Evolutionary conservation across 2,329 filamentous ascomycete species (phyloP).

Genomic region (Pestalotiopsis sp.): DNA sequence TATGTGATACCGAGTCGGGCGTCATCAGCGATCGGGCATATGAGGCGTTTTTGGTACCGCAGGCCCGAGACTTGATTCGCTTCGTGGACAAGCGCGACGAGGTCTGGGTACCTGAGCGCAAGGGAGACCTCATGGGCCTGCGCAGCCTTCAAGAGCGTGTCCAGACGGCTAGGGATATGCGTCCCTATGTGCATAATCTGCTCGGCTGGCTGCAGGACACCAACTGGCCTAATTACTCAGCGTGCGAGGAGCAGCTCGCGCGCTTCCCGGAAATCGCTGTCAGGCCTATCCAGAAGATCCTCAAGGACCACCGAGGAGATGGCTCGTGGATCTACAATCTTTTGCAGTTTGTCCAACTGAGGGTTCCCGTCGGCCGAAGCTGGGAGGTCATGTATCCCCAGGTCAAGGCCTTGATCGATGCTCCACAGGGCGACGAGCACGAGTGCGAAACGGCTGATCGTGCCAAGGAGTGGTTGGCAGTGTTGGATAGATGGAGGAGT

Average conservation of each 20-base stretch:
- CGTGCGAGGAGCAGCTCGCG: background rate
- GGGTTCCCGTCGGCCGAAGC: background rate
- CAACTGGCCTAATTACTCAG: background rate
- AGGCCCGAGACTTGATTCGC: background rate
- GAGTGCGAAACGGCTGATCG: background rate
- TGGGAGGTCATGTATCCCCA: slow-evolving; percentile 2
- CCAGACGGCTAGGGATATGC: background rate
- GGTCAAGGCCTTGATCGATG: background rate
- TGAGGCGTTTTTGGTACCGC: background rate
- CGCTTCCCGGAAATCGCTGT: background rate
- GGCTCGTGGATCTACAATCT: background rate
- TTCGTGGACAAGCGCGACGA: slow-evolving; percentile 1
- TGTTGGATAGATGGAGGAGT: background rate
- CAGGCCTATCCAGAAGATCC: background rate
- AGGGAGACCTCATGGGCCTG: background rate
- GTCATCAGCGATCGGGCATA: background rate
- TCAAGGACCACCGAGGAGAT: background rate
- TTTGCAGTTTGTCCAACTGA: background rate
- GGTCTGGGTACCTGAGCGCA: slow-evolving; percentile 1
- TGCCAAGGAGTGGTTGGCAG: background rate
- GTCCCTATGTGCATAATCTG: background rate
- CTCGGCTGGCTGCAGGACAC: slow-evolving; percentile 1
- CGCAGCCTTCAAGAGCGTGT: background rate
- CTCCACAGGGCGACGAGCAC: background rate
- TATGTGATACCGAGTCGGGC: background rate